phyloP scores from a whole-genome alignment of 2,329 filamentous ascomycete genomes.

The Diplodia scrobiculata region DNA sequence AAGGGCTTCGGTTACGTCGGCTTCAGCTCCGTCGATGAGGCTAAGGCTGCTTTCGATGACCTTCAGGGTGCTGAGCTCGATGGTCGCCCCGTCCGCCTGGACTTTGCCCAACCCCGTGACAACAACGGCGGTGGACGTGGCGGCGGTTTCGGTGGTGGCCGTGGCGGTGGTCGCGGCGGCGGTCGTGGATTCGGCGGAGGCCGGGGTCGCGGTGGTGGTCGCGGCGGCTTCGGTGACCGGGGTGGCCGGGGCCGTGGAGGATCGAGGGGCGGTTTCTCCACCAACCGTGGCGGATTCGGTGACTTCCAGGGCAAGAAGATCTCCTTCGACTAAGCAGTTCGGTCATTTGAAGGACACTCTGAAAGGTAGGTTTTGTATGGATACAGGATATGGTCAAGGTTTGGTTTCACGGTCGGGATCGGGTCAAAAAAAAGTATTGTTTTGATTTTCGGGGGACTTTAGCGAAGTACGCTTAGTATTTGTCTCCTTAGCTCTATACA shows the following conservation, averaged over 20 bases:
- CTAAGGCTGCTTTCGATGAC: slow-evolving; percentile 70
- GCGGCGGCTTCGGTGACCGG: slow-evolving; percentile 41
- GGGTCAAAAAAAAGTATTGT: slow-evolving; percentile 11
- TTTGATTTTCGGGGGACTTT: neutral
- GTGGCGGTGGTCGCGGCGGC: slow-evolving; percentile 51
- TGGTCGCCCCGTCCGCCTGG: slow-evolving; percentile 76
- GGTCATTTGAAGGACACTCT: neutral
- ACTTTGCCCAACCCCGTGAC: slow-evolving; percentile 72
- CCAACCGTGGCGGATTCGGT: slow-evolving; percentile 60
- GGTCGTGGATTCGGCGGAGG: slow-evolving; percentile 46
- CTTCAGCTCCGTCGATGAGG: slow-evolving; percentile 80
- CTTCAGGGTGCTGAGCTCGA: slow-evolving; percentile 72
- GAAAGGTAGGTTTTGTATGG: slow-evolving; percentile 20
- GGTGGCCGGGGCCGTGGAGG: slow-evolving; percentile 56
- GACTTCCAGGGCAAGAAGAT: slow-evolving; percentile 80
- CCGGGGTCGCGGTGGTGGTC: slow-evolving; percentile 49
- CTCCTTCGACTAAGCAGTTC: slow-evolving; percentile 56
- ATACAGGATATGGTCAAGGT: slow-evolving; percentile 14
- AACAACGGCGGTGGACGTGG: slow-evolving; percentile 57
- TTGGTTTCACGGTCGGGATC: slow-evolving; percentile 8
- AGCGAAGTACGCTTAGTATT: slow-evolving; percentile 8
- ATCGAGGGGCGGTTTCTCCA: slow-evolving; percentile 41
- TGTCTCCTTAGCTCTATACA: slow-evolving; percentile 17
- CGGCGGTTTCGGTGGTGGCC: slow-evolving; percentile 41
- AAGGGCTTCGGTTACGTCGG: slow-evolving; percentile 94